Percentiles rank a stretch among this genome's conserved stretches.
Conservation (phyloP, 2,329 filamentous ascomycete genomes). For the Fusarium sp. region DNA sequence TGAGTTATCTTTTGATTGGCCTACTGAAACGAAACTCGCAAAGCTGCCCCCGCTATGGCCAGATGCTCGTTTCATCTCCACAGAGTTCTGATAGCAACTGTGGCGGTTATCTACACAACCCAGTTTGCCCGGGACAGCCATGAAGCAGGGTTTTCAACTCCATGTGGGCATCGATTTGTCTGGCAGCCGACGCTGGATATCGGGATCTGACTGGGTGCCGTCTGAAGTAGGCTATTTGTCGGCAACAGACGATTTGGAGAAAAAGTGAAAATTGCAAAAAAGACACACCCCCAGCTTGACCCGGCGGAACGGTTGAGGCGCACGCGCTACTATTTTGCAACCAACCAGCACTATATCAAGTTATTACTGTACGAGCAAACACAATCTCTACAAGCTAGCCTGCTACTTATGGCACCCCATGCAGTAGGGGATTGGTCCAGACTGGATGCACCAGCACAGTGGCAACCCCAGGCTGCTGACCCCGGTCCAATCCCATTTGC, state of each 20-base stretch:
- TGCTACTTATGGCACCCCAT: conserved; percentile 7
- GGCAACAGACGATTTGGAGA: conserved; percentile 18
- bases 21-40: not conserved
- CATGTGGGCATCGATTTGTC: not conserved
- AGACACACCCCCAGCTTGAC: conserved; percentile 16
- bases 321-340: conserved; percentile 10
- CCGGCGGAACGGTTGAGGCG: conserved; percentile 33
- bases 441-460: conserved; percentile 35
- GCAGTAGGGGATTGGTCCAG: conserved; percentile 18
- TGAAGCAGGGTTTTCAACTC: not conserved
- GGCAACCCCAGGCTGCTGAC: conserved; percentile 27
- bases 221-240: not conserved
- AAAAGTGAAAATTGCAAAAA: not conserved
- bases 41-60: conserved; percentile 15
- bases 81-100: conserved; percentile 8
- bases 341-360: conserved; percentile 18
- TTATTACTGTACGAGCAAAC: conserved; percentile 24
- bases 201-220: not conserved
- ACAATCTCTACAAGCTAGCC: conserved; percentile 21
- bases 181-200: not conserved
- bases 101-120: conserved; percentile 21
- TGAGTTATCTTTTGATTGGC: not conserved
- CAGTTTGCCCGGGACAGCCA: not conserved
- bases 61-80: conserved; percentile 29
- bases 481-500: conserved; percentile 19